Evolutionary conservation across 257 asterid species (phyloP).

Genomic region (Petrea volubilis): DNA sequence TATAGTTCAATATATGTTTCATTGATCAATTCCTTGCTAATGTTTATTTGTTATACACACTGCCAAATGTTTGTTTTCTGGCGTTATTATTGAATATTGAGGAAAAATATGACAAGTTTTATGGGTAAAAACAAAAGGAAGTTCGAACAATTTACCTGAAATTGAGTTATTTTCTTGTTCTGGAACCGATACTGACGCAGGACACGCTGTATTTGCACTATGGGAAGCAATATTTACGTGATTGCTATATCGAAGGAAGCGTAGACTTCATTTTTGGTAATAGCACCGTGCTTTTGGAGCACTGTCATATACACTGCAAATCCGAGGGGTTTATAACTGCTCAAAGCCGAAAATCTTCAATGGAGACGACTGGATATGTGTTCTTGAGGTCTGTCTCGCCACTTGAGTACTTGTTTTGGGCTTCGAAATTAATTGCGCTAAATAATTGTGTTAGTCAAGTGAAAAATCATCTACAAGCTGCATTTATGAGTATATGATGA

Average conservation of each 20-base stretch:
- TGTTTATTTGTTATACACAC: no score
- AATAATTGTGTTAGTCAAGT: background rate
- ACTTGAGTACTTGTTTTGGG: background rate
- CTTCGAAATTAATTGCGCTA: background rate
- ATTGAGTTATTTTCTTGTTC: background rate
- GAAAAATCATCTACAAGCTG: no score
- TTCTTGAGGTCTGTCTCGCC: slow-evolving; percentile 65
- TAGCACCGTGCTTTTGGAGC: slow-evolving; percentile 96
- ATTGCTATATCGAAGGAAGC: slow-evolving; percentile 95
- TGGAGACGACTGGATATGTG: slow-evolving; percentile 88
- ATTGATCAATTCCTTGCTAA: no score
- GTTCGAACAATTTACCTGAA: background rate
- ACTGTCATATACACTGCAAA: slow-evolving; percentile 92
- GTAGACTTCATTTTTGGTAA: slow-evolving; percentile 97
- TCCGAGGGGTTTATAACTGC: slow-evolving; percentile 79
- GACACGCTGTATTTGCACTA: slow-evolving; percentile 88
- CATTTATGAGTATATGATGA: no score
- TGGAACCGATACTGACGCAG: slow-evolving; percentile 43
- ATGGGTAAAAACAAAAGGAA: background rate
- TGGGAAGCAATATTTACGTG: slow-evolving; percentile 84
- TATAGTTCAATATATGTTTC: no score
- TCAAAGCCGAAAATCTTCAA: slow-evolving; percentile 89
- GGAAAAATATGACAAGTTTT: background rate
- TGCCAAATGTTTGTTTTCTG: no score
- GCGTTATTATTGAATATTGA: background rate